A percentile compares a stretch with the other conserved stretches of the same genome.
Conservation (phyloP, 1,139 yeast species). For the Diutina neorugosa region DNA sequence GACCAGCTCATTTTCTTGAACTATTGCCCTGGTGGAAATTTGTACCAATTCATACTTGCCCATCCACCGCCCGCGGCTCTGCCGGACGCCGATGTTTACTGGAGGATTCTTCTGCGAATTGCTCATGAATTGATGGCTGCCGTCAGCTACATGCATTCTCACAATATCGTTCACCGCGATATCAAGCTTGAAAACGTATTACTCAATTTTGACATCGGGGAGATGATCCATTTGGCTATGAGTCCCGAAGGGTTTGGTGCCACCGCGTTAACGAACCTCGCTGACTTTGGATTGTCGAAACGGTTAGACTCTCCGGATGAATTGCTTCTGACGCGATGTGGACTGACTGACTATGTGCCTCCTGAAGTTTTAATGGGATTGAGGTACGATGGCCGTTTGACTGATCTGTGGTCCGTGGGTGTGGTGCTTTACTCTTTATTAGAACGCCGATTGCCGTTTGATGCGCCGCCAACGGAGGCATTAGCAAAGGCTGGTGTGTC, state of each 20-base stretch:
- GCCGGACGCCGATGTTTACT: conserved; percentile 18
- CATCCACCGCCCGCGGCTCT: conserved; percentile 16
- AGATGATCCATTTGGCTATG: background rate
- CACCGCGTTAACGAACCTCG: conserved; percentile 27
- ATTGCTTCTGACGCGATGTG: conserved; percentile 74
- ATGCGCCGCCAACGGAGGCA: conserved; percentile 37
- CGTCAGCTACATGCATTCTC: conserved; percentile 58
- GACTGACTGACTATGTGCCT: conserved; percentile 90
- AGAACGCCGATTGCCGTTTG: conserved; percentile 86
- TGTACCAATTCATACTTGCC: conserved; percentile 46
- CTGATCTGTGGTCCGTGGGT: conserved; percentile 92
- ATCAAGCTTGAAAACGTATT: conserved; percentile 75
- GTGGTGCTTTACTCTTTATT: conserved; percentile 74
- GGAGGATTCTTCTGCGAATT: conserved; percentile 43
- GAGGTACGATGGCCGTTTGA: conserved; percentile 78
- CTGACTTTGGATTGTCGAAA: conserved; percentile 85
- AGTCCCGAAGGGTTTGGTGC: conserved; percentile 27
- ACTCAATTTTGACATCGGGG: conserved; percentile 20
- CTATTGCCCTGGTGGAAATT: conserved; percentile 75
- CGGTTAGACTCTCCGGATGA: conserved; percentile 47
- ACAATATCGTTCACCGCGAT: conserved; percentile 72
- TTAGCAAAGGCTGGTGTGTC: conserved; percentile 19
- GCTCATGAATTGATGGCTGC: conserved; percentile 62
- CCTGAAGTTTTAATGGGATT: conserved; percentile 88
- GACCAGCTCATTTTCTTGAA: conserved; percentile 51